phyloP scores from a whole-genome alignment of 441 rosid species.

The Dalechampia spathulata region DNA sequence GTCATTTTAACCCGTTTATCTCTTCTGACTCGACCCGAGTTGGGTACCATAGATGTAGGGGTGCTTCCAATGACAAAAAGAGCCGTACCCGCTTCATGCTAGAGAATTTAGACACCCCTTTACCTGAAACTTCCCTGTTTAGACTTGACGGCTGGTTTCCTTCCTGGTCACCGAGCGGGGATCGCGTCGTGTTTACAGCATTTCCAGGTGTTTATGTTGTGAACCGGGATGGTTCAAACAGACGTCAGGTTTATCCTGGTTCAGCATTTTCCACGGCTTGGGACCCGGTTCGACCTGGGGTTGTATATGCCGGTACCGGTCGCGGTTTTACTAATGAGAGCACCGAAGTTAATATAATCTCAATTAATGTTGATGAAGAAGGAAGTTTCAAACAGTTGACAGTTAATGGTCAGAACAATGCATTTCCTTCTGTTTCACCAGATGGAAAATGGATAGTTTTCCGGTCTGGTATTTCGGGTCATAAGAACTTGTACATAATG shows the following conservation, averaged over 20 bases:
- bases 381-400: slow-evolving; percentile 44
- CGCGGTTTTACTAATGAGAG: slow-evolving; percentile 60
- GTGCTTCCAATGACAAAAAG: slow-evolving; percentile 27
- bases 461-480: slow-evolving; percentile 68
- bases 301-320: slow-evolving; percentile 60
- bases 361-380: slow-evolving; percentile 42
- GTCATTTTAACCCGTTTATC: slow-evolving; percentile 76
- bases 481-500: slow-evolving; percentile 76
- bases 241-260: slow-evolving; percentile 33
- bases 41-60: slow-evolving; percentile 78
- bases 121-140: slow-evolving; percentile 47
- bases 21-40: slow-evolving; percentile 65
- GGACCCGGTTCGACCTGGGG: slow-evolving; percentile 62
- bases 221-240: slow-evolving; percentile 66
- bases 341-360: slow-evolving; percentile 55
- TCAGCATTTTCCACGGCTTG: slow-evolving; percentile 67
- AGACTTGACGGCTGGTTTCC: slow-evolving; percentile 79
- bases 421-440: slow-evolving; percentile 72
- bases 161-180: slow-evolving; percentile 66
- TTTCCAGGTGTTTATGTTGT: slow-evolving; percentile 83
- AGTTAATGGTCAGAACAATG: slow-evolving; percentile 60
- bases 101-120: slow-evolving; percentile 50
- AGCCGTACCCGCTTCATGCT: slow-evolving; percentile 40
- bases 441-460: slow-evolving; percentile 74
- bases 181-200: slow-evolving; percentile 56